A percentile compares a stretch with the other conserved stretches of the same genome.
phyloP scores from a whole-genome alignment of 2,329 filamentous ascomycete genomes.

The Talaromyces sp. region DNA sequence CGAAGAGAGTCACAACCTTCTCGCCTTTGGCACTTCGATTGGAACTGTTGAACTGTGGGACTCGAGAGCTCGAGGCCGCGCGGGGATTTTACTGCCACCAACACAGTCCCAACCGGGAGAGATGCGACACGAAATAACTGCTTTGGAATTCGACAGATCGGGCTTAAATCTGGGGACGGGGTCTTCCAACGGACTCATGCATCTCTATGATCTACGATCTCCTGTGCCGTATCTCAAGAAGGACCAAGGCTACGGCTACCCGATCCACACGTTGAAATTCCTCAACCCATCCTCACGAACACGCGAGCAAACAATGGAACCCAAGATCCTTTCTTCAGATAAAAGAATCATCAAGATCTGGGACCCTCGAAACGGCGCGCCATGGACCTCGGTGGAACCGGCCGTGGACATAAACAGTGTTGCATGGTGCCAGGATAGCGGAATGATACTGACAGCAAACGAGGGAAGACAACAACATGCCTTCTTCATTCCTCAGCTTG shows the following conservation, averaged over 20 bases:
- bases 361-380: slow-evolving; percentile 73
- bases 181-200: slow-evolving; percentile 79
- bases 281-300: slow-evolving; percentile 61
- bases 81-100: slow-evolving; percentile 65
- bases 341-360: slow-evolving; percentile 97
- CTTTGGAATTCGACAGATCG: slow-evolving; percentile 76
- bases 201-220: slow-evolving; percentile 87
- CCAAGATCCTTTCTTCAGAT: slow-evolving; percentile 84
- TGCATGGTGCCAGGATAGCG: slow-evolving; percentile 83
- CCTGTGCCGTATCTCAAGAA: slow-evolving; percentile 81
- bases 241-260: slow-evolving; percentile 91
- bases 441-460: slow-evolving; percentile 95
- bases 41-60: slow-evolving; percentile 99
- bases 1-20: slow-evolving; percentile 79
- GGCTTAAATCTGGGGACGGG: slow-evolving; percentile 82
- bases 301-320: slow-evolving; percentile 60
- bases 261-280: slow-evolving; percentile 76
- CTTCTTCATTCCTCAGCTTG: slow-evolving; percentile 90
- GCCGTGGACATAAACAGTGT: slow-evolving; percentile 92
- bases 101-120: slow-evolving; percentile 33
- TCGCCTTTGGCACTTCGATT: slow-evolving; percentile 87
- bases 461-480: slow-evolving; percentile 92
- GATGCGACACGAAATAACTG: slow-evolving; percentile 63
- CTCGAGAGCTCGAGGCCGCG: slow-evolving; percentile 71
- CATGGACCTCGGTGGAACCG: slow-evolving; percentile 95